Conservation (phyloP, 1,139 yeast species). For the Magnusiomyces suaveolens region DNA sequence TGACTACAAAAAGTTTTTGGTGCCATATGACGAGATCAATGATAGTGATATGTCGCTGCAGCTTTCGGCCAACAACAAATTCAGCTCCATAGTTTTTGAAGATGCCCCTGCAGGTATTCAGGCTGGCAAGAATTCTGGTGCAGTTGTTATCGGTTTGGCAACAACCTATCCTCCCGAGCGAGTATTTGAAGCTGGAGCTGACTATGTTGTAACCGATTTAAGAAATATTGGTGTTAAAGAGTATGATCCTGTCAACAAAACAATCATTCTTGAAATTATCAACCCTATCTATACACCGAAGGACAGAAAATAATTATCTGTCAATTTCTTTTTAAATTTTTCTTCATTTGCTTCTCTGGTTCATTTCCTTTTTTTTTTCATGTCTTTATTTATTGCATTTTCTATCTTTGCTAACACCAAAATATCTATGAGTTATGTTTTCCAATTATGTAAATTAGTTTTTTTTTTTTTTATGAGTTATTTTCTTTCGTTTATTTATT, state of each 20-base stretch:
- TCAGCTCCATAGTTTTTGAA: slow-evolving; percentile 63
- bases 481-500: too few relatives aligned
- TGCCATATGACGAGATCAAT: background rate
- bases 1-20: background rate
- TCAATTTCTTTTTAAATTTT: too few relatives aligned
- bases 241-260: slow-evolving; percentile 4
- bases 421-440: too few relatives aligned
- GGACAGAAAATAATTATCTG: too few relatives aligned
- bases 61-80: slow-evolving; percentile 23
- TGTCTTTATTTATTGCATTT: too few relatives aligned
- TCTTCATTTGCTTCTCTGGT: too few relatives aligned
- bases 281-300: slow-evolving; percentile 9
- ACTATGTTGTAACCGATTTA: slow-evolving; percentile 60
- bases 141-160: slow-evolving; percentile 72
- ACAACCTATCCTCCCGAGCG: slow-evolving; percentile 59
- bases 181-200: slow-evolving; percentile 69
- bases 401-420: too few relatives aligned
- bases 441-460: too few relatives aligned
- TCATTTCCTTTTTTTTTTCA: too few relatives aligned
- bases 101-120: slow-evolving; percentile 84
- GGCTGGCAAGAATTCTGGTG: slow-evolving; percentile 81
- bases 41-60: background rate
- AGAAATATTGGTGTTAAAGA: background rate
- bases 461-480: too few relatives aligned
- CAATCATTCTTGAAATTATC: slow-evolving; percentile 2